phyloP scores from a whole-genome alignment of 129 eudicot species.

The Logfia minima region DNA sequence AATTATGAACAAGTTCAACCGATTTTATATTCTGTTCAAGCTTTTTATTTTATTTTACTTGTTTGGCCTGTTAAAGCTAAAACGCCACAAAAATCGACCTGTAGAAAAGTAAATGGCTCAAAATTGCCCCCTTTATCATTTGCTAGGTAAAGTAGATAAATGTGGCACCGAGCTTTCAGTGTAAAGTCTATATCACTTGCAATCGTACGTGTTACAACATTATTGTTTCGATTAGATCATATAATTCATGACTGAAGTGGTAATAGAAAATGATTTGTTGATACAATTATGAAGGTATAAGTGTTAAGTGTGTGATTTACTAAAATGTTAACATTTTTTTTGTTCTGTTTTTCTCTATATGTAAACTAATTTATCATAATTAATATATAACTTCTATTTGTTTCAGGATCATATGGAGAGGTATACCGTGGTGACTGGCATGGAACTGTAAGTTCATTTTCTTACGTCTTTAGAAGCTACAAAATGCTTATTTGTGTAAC shows the following conservation, averaged over 20 bases:
- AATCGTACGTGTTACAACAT: no score
- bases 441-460: slow-evolving; percentile 84
- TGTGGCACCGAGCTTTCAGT: neutral
- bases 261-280: no score
- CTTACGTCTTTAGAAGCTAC: neutral
- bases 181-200: no score
- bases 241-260: no score
- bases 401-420: slow-evolving; percentile 93
- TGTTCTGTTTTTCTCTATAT: neutral
- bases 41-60: no score
- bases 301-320: neutral
- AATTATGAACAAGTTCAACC: neutral
- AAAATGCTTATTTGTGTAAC: neutral
- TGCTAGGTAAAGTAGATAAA: neutral
- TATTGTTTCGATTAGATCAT: no score
- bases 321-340: neutral
- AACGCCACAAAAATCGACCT: neutral
- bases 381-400: slow-evolving; percentile 6
- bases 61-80: neutral
- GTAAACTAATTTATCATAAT: neutral
- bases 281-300: no score
- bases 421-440: slow-evolving; percentile 98
- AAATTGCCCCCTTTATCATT: no score
- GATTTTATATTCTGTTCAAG: no score
- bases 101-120: neutral